Evolutionary conservation across 331 rosid species (phyloP), one percentile per base, ranked within the genome.

Genomic region (Acacia pycnantha): DNA sequence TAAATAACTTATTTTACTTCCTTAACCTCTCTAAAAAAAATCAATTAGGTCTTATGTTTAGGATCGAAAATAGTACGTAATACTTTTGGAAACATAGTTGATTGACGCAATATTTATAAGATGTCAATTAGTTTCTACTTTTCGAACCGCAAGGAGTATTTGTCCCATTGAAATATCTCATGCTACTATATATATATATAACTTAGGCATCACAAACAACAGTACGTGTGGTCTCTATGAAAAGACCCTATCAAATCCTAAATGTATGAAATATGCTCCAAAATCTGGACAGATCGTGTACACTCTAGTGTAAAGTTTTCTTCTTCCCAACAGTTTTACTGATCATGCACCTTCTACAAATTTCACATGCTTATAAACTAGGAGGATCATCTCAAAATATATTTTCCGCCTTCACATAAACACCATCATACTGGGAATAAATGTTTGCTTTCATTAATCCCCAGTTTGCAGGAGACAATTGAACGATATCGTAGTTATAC

Each of bases 31-130:
- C 40, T 0, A 35, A 35, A 35, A 31, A 35, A 5, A 37, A 6
- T 37, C 9, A 37, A 6, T 0, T 37, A 37, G 1, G 8, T 37
- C 40, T 35, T 35, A 35, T 35, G 1, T 35, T 5, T 0, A 35
- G 40, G 8, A 5, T 1, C 0, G 1, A 1, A 35, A 0, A 0
- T 35, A 5, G 37, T 4, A n/a, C n/a, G n/a, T n/a, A 5, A 0
- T 4, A 37, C 40, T 5, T 43, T 9, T 43, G 46, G 46, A 43
- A 10, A 10, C 46, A 43, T 9, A 43, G 12, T 43, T 43, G 12
- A 43, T 43, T 43, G 46, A 43, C 3, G 13, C 3, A 0, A 2
- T 43, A 10, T 43, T 6, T 43, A 43, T 41, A 41, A 41, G 9
- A 9, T 43, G 3, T 43, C 12, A 9, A 8, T 8, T 43, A 43